Percentiles rank a stretch among this genome's conserved stretches.
Conservation (phyloP, 352 stramenopile species). For the Plasmopara halstedii region DNA sequence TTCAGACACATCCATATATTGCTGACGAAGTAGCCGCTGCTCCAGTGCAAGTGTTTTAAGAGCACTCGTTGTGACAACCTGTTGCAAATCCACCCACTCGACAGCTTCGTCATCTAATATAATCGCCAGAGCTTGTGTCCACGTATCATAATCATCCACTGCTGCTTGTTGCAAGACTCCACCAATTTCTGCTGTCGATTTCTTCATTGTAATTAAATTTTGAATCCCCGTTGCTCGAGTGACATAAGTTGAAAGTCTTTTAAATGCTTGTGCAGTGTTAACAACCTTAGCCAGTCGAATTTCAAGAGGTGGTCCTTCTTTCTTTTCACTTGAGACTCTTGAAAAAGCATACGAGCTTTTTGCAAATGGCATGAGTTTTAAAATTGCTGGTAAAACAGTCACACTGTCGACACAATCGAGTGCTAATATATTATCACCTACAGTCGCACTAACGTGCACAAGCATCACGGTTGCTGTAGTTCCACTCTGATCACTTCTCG, state of each 20-base stretch:
- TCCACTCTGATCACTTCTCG: slow-evolving; percentile 36
- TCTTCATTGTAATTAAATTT: slow-evolving; percentile 33
- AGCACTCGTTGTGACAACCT: slow-evolving; percentile 32
- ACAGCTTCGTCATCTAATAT: slow-evolving; percentile 50
- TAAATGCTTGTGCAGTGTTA: slow-evolving; percentile 14
- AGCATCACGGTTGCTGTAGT: slow-evolving; percentile 45
- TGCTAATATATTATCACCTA: slow-evolving; percentile 37
- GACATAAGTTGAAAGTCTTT: slow-evolving; percentile 23
- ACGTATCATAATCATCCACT: slow-evolving; percentile 54
- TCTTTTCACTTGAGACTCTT: slow-evolving; percentile 12
- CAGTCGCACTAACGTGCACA: slow-evolving; percentile 36
- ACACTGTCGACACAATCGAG: slow-evolving; percentile 46
- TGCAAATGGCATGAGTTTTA: slow-evolving; percentile 70
- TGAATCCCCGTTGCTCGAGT: slow-evolving; percentile 34
- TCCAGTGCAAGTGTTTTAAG: slow-evolving; percentile 29
- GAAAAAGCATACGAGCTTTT: slow-evolving; percentile 40
- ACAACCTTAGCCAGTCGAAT: slow-evolving; percentile 39
- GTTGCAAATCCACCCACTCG: slow-evolving; percentile 64
- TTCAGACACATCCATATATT: slow-evolving; percentile 4
- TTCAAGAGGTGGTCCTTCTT: slow-evolving; percentile 33
- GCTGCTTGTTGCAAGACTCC: slow-evolving; percentile 32
- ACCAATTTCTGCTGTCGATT: slow-evolving; percentile 11
- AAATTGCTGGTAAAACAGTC: slow-evolving; percentile 44
- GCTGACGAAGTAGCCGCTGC: slow-evolving; percentile 26
- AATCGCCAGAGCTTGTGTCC: slow-evolving; percentile 37